Evolutionary conservation across 2,329 filamentous ascomycete species (phyloP).

Genomic region (Aspergillus arachidicola): DNA sequence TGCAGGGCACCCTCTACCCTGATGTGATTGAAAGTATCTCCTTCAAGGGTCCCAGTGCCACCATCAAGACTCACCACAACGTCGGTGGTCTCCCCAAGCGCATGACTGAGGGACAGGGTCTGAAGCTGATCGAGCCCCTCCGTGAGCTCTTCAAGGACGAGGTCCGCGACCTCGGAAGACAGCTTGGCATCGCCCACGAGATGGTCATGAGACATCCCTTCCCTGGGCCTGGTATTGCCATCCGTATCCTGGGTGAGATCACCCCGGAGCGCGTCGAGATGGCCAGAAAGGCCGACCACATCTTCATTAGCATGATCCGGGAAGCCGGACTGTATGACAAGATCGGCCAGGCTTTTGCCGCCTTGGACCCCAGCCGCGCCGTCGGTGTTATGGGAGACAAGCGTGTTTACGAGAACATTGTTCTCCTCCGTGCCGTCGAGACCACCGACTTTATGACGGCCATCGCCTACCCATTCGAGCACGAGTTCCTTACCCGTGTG

Average conservation of each 20-base stretch:
- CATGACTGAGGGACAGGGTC: conserved; percentile 53
- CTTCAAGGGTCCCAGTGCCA: conserved; percentile 71
- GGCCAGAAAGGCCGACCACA: conserved; percentile 53
- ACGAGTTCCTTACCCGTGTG: conserved; percentile 66
- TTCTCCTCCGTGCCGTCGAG: conserved; percentile 64
- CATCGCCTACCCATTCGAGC: conserved; percentile 68
- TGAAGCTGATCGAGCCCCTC: conserved; percentile 70
- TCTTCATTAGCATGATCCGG: conserved; percentile 50
- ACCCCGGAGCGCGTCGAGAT: conserved; percentile 79
- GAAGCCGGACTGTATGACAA: conserved; percentile 54
- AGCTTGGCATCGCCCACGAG: conserved; percentile 71
- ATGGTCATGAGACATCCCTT: conserved; percentile 72
- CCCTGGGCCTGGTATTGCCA: conserved; percentile 73
- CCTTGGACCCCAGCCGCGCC: conserved; percentile 65
- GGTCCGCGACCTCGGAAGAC: conserved; percentile 68
- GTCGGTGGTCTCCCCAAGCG: conserved; percentile 39
- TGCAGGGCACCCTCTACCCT: conserved; percentile 84
- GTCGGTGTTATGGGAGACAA: conserved; percentile 64
- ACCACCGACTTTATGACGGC: conserved; percentile 75
- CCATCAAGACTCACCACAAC: conserved; percentile 72
- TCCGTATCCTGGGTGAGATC: conserved; percentile 82
- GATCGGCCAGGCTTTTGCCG: conserved; percentile 71
- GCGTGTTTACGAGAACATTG: conserved; percentile 46
- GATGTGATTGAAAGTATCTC: conserved; percentile 73
- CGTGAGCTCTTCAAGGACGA: conserved; percentile 84